Evolutionary conservation across 2,329 filamentous ascomycete genomes (phyloP).

Genomic region (Aspergillus udagawae): DNA sequence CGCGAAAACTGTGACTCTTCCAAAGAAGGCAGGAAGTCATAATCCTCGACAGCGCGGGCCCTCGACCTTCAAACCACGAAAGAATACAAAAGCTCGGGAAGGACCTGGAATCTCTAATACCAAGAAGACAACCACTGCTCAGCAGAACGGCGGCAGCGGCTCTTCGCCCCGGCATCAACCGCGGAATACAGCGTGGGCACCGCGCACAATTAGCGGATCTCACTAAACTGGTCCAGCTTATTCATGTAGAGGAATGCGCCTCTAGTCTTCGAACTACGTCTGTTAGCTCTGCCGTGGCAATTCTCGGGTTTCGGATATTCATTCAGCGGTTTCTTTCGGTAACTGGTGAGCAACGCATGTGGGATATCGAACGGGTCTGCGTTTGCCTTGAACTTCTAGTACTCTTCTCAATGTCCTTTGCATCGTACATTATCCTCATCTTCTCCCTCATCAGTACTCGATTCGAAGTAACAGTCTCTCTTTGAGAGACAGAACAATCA

Average conservation of each 20-base stretch:
- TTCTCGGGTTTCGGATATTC: constrained; percentile 16
- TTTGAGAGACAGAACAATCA: neutral
- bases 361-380: constrained; percentile 15
- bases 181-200: constrained; percentile 26
- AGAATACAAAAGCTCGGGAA: constrained; percentile 30
- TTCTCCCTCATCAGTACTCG: constrained; percentile 8
- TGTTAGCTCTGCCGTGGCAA: constrained; percentile 4
- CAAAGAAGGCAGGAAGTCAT: constrained; percentile 27
- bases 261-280: constrained; percentile 1
- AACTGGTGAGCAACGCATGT: constrained; percentile 20
- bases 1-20: constrained; percentile 39
- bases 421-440: constrained; percentile 13
- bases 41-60: constrained; percentile 23
- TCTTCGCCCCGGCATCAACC: constrained; percentile 24
- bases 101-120: constrained; percentile 15
- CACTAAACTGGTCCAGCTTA: constrained; percentile 13
- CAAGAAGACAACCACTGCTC: constrained; percentile 26
- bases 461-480: constrained; percentile 12
- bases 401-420: constrained; percentile 16
- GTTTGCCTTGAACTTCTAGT: constrained; percentile 16
- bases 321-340: constrained; percentile 19
- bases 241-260: constrained; percentile 3
- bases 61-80: constrained; percentile 27
- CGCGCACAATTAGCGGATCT: constrained; percentile 20
- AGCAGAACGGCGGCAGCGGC: constrained; percentile 17